phyloP scores from a whole-genome alignment of 129 eudicot species.

The Saussurea involucrata region DNA sequence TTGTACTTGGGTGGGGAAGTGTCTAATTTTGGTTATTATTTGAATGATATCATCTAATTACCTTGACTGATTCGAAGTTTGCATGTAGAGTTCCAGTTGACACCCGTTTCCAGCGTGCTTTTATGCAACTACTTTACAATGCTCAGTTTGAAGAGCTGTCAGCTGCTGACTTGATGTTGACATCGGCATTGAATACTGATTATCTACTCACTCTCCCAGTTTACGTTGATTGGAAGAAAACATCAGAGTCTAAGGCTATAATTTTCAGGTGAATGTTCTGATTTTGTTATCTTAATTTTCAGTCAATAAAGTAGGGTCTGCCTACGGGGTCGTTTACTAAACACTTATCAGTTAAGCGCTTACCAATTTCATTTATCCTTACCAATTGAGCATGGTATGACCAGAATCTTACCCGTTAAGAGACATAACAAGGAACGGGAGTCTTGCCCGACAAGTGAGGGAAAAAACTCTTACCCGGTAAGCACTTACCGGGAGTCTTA shows the following conservation, averaged over 20 bases:
- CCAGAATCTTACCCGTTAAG: too few species aligned
- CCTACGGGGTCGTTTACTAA: too few species aligned
- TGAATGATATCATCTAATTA: conserved; percentile 13
- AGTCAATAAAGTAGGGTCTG: background rate
- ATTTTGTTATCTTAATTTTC: background rate
- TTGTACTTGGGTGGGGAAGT: background rate
- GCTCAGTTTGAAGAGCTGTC: conserved; percentile 95
- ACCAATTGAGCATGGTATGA: too few species aligned
- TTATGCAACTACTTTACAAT: conserved; percentile 73
- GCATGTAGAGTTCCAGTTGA: conserved; percentile 54
- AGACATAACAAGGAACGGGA: too few species aligned
- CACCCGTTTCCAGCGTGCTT: conserved; percentile 82
- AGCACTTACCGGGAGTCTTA: too few species aligned
- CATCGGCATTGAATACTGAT: conserved; percentile 88
- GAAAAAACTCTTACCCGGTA: too few species aligned
- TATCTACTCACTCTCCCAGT: conserved; percentile 93
- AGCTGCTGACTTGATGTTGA: conserved; percentile 78
- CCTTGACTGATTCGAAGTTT: conserved; percentile 23
- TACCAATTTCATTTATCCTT: too few species aligned
- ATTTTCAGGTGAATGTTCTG: conserved; percentile 63
- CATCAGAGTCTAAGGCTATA: conserved; percentile 80
- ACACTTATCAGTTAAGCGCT: too few species aligned
- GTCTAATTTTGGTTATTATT: background rate
- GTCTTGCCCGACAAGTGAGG: too few species aligned
- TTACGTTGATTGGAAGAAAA: conserved; percentile 90